phyloP scores from a whole-genome alignment of 2,329 filamentous ascomycete species.

The Leptographium flavum region DNA sequence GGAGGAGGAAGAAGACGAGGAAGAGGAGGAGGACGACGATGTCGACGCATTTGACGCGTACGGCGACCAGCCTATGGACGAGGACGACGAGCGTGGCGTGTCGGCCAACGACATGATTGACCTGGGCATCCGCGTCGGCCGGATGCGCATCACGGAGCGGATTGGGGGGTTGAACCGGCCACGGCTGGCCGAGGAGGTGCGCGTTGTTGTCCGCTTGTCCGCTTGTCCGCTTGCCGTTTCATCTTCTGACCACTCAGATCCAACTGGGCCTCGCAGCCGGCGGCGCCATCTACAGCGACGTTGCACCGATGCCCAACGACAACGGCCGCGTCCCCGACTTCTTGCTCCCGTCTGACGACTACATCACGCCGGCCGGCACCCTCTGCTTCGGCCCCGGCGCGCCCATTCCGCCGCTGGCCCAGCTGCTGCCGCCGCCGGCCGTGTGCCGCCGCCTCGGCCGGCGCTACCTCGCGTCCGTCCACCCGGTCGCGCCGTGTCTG shows the following conservation, averaged over 20 bases:
- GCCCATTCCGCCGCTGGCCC: constrained; percentile 35
- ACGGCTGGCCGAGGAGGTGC: constrained; percentile 55
- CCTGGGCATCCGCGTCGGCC: constrained; percentile 56
- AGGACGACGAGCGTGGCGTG: constrained; percentile 7
- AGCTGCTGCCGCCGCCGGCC: constrained; percentile 43
- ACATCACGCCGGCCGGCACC: constrained; percentile 52
- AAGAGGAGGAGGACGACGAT: neutral
- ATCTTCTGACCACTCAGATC: constrained; percentile 2
- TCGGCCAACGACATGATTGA: constrained; percentile 47
- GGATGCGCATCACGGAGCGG: constrained; percentile 58
- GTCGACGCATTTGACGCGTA: constrained; percentile 26
- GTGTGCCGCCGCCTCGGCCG: constrained; percentile 47
- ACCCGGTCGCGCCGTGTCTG: constrained; percentile 52
- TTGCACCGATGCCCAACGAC: neutral
- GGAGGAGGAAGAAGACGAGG: neutral
- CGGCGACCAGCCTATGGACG: constrained; percentile 49
- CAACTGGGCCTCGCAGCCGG: constrained; percentile 4
- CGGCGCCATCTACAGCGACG: constrained; percentile 1
- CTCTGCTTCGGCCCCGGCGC: constrained; percentile 47
- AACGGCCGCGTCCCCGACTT: constrained; percentile 29
- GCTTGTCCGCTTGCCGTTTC: no score
- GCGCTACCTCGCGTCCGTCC: constrained; percentile 55
- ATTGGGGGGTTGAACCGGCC: constrained; percentile 61
- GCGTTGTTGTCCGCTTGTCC: no score
- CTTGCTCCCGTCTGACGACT: constrained; percentile 49